Percentiles rank a stretch among this genome's conserved stretches.
These are phyloP conservation scores for Fusarium stilboides DNA, from an alignment of 2,329 filamentous ascomycete genomes.

Conservation along the genomic window DNA sequence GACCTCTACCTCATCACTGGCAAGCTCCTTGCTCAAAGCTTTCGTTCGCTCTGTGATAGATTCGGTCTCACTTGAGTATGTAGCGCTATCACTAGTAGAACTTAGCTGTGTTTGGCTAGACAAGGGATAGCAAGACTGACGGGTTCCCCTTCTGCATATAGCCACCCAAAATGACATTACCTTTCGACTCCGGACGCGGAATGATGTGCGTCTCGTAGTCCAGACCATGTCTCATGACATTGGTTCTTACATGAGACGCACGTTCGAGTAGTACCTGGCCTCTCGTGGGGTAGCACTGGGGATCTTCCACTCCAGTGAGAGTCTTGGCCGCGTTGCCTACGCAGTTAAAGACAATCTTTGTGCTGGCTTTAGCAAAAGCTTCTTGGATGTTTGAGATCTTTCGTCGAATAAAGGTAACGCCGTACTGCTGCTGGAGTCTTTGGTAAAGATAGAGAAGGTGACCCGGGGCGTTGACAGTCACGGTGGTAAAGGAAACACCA, in stretches of 20 bases:
- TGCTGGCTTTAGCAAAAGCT: slow-evolving; percentile 9
- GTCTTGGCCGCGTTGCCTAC: slow-evolving; percentile 55
- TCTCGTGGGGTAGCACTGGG: slow-evolving; percentile 58
- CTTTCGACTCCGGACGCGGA: slow-evolving; percentile 56
- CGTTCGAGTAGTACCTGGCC: slow-evolving; percentile 57
- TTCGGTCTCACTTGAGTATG: slow-evolving; percentile 56
- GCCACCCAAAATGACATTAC: slow-evolving; percentile 56
- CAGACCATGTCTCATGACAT: slow-evolving; percentile 58
- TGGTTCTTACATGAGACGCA: slow-evolving; percentile 53
- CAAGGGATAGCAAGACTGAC: slow-evolving; percentile 38
- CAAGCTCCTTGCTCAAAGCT: slow-evolving; percentile 49
- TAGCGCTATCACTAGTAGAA: slow-evolving; percentile 51
- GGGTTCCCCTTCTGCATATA: slow-evolving; percentile 57
- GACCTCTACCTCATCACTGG: slow-evolving; percentile 49
- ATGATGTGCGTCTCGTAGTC: slow-evolving; percentile 61
- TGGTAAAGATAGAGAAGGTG: slow-evolving; percentile 54
- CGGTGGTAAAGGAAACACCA: slow-evolving; percentile 55
- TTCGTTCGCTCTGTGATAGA: slow-evolving; percentile 56
- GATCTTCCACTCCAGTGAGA: slow-evolving; percentile 56
- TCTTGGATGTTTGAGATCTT: slow-evolving; percentile 39
- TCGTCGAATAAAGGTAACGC: slow-evolving; percentile 53
- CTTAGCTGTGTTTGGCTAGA: background rate
- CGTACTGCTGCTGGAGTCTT: slow-evolving; percentile 48
- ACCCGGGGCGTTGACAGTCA: slow-evolving; percentile 57
- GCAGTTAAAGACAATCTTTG: slow-evolving; percentile 55